A percentile compares a stretch with the other conserved stretches of the same genome.
Conservation (phyloP, 495 filamentous ascomycete species). For the Podospora fimiseda region DNA sequence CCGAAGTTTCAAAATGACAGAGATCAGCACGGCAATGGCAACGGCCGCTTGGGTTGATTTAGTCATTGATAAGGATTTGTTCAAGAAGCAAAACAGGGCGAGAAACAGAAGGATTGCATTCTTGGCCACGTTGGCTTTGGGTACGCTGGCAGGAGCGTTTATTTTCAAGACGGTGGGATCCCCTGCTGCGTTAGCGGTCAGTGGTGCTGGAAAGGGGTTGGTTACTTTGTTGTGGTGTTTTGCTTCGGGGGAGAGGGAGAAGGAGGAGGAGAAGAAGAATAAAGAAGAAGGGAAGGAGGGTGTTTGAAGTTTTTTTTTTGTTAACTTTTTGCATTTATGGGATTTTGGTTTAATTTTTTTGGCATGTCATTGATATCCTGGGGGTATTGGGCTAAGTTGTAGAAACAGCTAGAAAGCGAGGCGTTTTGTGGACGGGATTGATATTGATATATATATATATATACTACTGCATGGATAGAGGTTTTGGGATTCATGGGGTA, state of each 20-base stretch:
- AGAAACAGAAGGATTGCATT: constrained; percentile 50
- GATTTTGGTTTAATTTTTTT: too few species aligned
- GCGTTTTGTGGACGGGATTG: too few species aligned
- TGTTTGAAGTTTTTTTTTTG: neutral
- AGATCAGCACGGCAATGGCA: constrained; percentile 63
- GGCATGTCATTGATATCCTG: too few species aligned
- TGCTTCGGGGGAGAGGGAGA: constrained; percentile 22
- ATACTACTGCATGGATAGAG: too few species aligned
- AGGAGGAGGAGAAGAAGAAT: constrained; percentile 22
- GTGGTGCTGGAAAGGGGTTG: constrained; percentile 39
- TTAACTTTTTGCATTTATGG: neutral
- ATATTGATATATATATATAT: too few species aligned
- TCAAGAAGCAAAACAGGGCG: constrained; percentile 38
- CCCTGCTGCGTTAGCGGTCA: constrained; percentile 35
- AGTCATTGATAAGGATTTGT: constrained; percentile 47
- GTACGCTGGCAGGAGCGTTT: constrained; percentile 49
- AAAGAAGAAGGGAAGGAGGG: constrained; percentile 13
- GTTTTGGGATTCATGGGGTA: too few species aligned
- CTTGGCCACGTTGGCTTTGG: constrained; percentile 42
- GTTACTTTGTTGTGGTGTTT: constrained; percentile 42
- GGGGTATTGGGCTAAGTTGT: too few species aligned
- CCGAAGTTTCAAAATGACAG: constrained; percentile 48
- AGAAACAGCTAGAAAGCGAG: too few species aligned
- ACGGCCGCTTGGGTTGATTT: constrained; percentile 59
- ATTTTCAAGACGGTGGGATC: constrained; percentile 39